Percentiles rank a stretch among this genome's conserved stretches.
These are phyloP conservation scores for Neurospora tetrasperma DNA, from an alignment of 495 filamentous ascomycete genomes.

Conservation along the genomic window DNA sequence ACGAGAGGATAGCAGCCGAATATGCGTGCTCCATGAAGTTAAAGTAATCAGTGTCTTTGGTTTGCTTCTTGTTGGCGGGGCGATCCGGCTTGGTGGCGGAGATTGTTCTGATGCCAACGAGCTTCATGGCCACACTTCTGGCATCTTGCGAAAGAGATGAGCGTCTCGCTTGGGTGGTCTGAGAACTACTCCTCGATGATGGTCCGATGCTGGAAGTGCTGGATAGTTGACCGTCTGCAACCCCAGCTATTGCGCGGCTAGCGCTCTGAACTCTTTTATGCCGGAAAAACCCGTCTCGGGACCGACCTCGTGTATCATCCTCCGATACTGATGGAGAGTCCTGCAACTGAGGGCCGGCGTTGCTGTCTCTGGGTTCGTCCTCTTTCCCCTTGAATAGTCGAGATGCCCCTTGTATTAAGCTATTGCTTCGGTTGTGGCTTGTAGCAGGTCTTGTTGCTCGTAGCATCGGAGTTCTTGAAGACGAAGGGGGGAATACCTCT, in stretches of 20 bases:
- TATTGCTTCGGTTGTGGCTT: conserved; percentile 13
- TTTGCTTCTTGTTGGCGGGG: neutral
- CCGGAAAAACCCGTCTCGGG: conserved; percentile 14
- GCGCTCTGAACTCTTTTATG: conserved; percentile 18
- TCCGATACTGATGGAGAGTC: neutral
- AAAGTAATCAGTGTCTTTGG: conserved; percentile 17
- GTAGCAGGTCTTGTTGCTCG: conserved; percentile 15
- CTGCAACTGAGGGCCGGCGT: neutral
- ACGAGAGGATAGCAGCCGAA: neutral
- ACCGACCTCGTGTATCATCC: neutral
- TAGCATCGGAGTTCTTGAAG: conserved; percentile 24
- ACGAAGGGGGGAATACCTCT: conserved; percentile 23
- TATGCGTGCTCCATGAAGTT: conserved; percentile 13
- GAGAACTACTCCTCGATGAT: conserved; percentile 14
- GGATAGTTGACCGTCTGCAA: conserved; percentile 17
- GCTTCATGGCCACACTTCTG: conserved; percentile 19
- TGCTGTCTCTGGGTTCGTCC: conserved; percentile 4
- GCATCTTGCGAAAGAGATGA: conserved; percentile 21
- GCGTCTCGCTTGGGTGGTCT: conserved; percentile 13
- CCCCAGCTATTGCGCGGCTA: conserved; percentile 14
- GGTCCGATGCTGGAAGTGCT: conserved; percentile 7
- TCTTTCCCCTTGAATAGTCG: conserved; percentile 12
- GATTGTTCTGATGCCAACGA: conserved; percentile 12
- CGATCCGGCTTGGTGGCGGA: conserved; percentile 7
- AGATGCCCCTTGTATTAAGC: conserved; percentile 15